Base-by-base conservation (phyloP, 1,284 basidiomycete species). In the Naganishia liquefaciens region DNA sequence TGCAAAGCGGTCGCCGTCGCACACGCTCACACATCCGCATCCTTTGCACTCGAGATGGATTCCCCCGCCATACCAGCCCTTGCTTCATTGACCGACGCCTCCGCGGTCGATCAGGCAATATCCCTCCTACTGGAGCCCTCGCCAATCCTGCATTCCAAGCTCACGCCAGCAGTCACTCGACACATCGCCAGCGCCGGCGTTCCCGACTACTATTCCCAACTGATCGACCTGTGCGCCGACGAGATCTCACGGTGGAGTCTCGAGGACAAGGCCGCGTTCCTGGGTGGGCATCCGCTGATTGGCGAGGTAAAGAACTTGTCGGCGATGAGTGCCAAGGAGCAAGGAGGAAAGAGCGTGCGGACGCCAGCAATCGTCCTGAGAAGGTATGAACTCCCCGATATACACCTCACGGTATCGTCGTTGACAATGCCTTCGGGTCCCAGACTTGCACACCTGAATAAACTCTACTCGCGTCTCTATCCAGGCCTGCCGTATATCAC, bases 271-370 rank as follows among this genome's bases (percentile, higher is more conserved):
- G 87, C 87, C 0, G 78, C 80, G 62, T 93, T 96, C 74, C 82
- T 94, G 67, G 83, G 82, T 1, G 90, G 87, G 1, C 93, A 95
- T 79, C 93, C 93, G 46, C 84, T 91, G 68, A 94, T 95, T 55
- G 92, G 93, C 28, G 90, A 91, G 77, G 85, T 83, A 62, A 73
- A 75, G 57, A 86, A 86, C 33, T 81, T 94, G 19, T 90, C 88
- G 1, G 82, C 77, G 46, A 80, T 90, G 54, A 92, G 89, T 76
- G 84, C 85, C 27, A 86, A 83, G 52, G 92, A 95, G 75, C 92
- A 95, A 77, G 86, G 86, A 4, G 60, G 55, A 19, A 62, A 66
- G n/a, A 68, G 55, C 23, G 67, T 65, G 13, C 65, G 65, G 33
- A 76, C 78, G 19, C 69, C 72, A 5, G 50, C 68, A 23, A 71